phyloP scores from a whole-genome alignment of 495 filamentous ascomycete genomes.

The Aspergillus homomorphus region DNA sequence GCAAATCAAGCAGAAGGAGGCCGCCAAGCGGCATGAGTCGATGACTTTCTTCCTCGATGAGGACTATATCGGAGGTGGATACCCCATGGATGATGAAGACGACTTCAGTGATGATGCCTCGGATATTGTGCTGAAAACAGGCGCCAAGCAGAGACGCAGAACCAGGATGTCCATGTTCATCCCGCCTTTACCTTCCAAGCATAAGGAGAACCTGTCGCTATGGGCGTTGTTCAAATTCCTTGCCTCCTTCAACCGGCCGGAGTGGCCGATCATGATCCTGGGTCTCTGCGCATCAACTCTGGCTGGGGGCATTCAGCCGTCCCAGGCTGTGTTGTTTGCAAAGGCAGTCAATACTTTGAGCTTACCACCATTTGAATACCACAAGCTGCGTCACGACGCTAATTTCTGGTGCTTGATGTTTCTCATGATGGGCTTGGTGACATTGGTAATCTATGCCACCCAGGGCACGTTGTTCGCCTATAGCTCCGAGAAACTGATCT shows the following conservation, averaged over 20 bases:
- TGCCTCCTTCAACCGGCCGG: conserved; percentile 73
- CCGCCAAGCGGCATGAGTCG: not conserved
- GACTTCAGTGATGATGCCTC: conserved; percentile 14
- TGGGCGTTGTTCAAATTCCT: conserved; percentile 84
- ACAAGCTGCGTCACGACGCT: conserved; percentile 57
- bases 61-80: conserved; percentile 2
- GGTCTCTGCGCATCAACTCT: conserved; percentile 80
- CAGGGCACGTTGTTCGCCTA: conserved; percentile 78
- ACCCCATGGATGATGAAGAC: conserved; percentile 3
- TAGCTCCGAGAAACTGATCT: conserved; percentile 77
- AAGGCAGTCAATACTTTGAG: conserved; percentile 74
- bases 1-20: conserved; percentile 57
- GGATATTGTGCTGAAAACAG: conserved; percentile 8
- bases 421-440: conserved; percentile 77
- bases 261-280: conserved; percentile 68
- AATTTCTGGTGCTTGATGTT: conserved; percentile 96
- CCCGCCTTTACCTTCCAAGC: conserved; percentile 9
- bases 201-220: conserved; percentile 57
- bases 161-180: conserved; percentile 9
- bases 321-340: conserved; percentile 88
- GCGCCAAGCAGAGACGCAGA: conserved; percentile 1
- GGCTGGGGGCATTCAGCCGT: conserved; percentile 78
- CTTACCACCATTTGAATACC: conserved; percentile 42
- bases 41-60: conserved; percentile 18
- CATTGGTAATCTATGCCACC: conserved; percentile 62